Evolutionary conservation across 768 basidiomycete genomes (phyloP), one percentile per base, ranked within the genome.

Genomic region (Termitomyces bulborhizus): DNA sequence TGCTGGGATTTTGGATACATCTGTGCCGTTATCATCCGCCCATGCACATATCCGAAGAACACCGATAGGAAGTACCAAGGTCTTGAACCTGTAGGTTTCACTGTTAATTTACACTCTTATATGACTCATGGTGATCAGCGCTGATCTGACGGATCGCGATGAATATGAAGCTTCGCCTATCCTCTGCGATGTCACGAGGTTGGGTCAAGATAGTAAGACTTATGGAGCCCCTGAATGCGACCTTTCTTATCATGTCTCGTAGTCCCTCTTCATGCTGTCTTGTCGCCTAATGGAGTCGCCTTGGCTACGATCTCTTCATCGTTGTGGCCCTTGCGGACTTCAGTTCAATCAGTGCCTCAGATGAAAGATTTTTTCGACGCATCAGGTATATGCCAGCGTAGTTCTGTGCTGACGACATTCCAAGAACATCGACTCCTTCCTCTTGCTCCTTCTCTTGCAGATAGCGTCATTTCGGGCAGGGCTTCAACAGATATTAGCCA

Each of bases 401-500:
- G 12, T 56, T 15, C 6, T 31, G 47, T 26, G 37, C 53, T 36
- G 15, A 54, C 43, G 15, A 15, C 24, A 18, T 45, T 5, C 45
- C 9, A 39, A 59, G 60, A 55, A 34, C 18, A 37, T 34, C 47
- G 60, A 32, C 54, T 57, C 46, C 62, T 69, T 43, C 59, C 56
- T 46, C 51, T 68, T 47, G 63, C 69, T 43, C 65, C 71, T 58
- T 57, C 60, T 40, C 59, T 72, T 43, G 67, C 69, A 51, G 49
- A 69, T 47, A 77, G 84, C 12, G 72, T 88, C 45, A 72, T 79
- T 29, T 75, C 79, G 2, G 75, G 78, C 45, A 73, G 68, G 54
- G 76, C 80, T n/a, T 71, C 82, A 31, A 70, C 79, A 9, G 89
- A 91, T 62, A 68, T 90, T 36, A 73, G 77, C 21, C 85, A 86